Base-by-base conservation (phyloP, 257 asterid species). In the Solanum chilense region DNA sequence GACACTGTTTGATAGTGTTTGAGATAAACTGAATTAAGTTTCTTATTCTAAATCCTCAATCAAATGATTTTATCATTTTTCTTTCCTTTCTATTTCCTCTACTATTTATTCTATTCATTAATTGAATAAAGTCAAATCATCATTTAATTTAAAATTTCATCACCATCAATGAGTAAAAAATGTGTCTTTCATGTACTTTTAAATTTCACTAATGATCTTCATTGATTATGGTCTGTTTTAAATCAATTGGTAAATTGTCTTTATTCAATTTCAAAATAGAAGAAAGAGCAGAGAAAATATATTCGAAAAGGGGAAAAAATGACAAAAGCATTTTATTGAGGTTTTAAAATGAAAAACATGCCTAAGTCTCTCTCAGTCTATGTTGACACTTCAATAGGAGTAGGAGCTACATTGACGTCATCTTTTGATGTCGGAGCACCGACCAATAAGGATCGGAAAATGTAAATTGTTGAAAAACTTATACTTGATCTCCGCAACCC, bases 361-460 rank as follows among this genome's bases (percentile, higher is more conserved):
- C 89, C 93, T 16, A 92, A 87, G 45, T 60, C 92, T 13, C 87
- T 91, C 70, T 88, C 92, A 66, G 37, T 91, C 89, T 90, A 74
- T 85, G 69, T 56, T 2, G 91, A 92, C n/a, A 87, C 88, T 47
- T 89, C 90, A 47, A 3, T 9, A 25, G 44, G 21, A 56, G 66
- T 56, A 7, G 66, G 15, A 31, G 8, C 25, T 13, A 37, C 0
- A 1, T 9, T 66, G 2, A 14, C 91, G 5, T 78, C 90, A 3
- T 42, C 82, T 5, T 64, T 89, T 35, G 78, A 90, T 31, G 90
- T 44, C 8, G 85, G 88, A 21, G 33, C 74, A 52, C 88, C 69
- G 31, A 85, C 71, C 41, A 91, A 86, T 87, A 94, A 91, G 88
- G 98, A 92, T 82, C 89, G 94, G 64, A 92, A 92, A 68, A 91